Conservation (phyloP, 1,284 basidiomycete species). For the Cutaneotrichosporon dermatis region DNA sequence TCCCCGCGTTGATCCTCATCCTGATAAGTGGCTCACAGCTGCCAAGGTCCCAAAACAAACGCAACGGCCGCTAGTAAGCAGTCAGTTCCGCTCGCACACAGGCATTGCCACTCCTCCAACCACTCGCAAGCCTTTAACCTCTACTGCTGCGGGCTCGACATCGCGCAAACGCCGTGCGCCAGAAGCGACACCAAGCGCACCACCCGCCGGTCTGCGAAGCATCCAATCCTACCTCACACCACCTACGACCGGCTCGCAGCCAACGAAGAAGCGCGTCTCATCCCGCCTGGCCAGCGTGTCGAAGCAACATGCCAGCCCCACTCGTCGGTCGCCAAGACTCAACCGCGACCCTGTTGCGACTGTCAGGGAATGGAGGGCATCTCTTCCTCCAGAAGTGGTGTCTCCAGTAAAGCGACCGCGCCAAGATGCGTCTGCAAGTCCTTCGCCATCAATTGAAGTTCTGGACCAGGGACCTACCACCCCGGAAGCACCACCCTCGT, state of each 20-base stretch:
- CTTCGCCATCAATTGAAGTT: neutral
- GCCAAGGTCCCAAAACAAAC: constrained; percentile 3
- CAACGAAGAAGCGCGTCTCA: neutral
- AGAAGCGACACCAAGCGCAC: constrained; percentile 7
- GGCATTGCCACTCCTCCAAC: constrained; percentile 28
- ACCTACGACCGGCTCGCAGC: constrained; percentile 1
- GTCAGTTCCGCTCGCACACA: constrained; percentile 12
- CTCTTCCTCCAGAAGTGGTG: neutral
- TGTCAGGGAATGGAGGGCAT: neutral
- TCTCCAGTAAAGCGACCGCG: neutral
- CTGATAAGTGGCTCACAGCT: constrained; percentile 32
- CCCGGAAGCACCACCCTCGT: neutral
- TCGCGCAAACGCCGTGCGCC: neutral
- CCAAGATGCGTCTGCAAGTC: neutral
- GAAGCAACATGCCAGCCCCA: neutral
- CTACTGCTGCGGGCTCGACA: neutral
- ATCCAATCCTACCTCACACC: constrained; percentile 16
- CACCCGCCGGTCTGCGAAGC: neutral
- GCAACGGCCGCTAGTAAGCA: constrained; percentile 16
- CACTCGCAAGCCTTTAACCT: neutral
- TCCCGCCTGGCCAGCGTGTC: neutral
- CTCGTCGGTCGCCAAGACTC: neutral
- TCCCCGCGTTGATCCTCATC: constrained; percentile 27
- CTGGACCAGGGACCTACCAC: neutral
- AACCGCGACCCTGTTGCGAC: neutral